Conservation (phyloP, 148 eudicot genomes). For the Cornus suecica region DNA sequence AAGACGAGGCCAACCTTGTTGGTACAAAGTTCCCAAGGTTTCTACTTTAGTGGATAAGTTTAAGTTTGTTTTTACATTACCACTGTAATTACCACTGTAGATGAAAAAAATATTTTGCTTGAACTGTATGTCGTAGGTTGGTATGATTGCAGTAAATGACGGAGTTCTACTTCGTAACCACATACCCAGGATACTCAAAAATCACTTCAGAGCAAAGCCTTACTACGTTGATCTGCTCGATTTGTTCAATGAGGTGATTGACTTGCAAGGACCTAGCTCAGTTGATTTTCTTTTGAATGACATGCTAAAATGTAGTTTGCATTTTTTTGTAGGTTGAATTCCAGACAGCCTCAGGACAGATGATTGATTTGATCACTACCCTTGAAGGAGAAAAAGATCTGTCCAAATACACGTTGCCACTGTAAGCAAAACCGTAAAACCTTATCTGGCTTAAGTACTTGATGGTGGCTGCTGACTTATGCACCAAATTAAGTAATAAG, state of each 20-base stretch:
- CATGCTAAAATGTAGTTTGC: neutral
- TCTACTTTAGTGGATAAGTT: neutral
- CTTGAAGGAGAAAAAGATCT: conserved; percentile 90
- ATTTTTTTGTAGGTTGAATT: conserved; percentile 62
- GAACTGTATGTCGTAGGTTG: conserved; percentile 16
- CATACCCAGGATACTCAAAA: conserved; percentile 80
- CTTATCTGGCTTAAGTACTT: too few species aligned
- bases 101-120: neutral
- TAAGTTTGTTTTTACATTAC: neutral
- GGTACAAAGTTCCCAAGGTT: conserved; percentile 88
- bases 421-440: conserved; percentile 42
- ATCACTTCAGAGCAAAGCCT: conserved; percentile 72
- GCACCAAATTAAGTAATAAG: too few species aligned
- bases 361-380: conserved; percentile 94
- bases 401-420: conserved; percentile 69
- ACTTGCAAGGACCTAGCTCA: neutral
- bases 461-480: too few species aligned
- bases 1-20: conserved; percentile 88
- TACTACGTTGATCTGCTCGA: conserved; percentile 89
- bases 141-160: conserved; percentile 89
- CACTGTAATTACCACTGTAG: neutral
- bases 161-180: conserved; percentile 88
- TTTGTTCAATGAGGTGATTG: conserved; percentile 85
- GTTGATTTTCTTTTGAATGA: neutral
- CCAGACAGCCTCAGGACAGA: conserved; percentile 93